Evolutionary conservation across 1,284 basidiomycete species (phyloP).

Genomic region (Papiliotrema nemorosa): DNA sequence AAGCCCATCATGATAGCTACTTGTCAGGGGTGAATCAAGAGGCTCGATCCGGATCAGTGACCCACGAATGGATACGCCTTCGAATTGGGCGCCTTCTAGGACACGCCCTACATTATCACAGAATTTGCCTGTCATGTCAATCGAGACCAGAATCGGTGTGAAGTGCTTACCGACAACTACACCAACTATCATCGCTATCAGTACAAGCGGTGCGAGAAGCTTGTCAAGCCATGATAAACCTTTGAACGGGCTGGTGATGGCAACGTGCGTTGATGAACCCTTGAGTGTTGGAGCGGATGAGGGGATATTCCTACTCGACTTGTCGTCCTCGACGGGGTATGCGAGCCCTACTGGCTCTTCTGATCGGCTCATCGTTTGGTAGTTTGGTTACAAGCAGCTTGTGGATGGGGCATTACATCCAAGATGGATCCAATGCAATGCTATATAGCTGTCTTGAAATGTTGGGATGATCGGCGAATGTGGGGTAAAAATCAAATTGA

Average conservation of each 20-base stretch:
- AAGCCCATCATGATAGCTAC: conserved; percentile 71
- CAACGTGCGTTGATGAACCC: not conserved
- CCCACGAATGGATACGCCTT: conserved; percentile 48
- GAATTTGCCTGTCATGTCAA: conserved; percentile 54
- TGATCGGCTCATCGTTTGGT: too few relatives aligned
- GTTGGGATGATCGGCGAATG: too few relatives aligned
- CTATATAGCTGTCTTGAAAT: too few relatives aligned
- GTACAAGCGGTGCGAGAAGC: conserved; percentile 66
- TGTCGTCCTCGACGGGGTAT: too few relatives aligned
- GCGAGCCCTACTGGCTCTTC: too few relatives aligned
- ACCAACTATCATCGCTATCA: conserved; percentile 74
- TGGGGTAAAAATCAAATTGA: too few relatives aligned
- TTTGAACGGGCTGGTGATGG: not conserved
- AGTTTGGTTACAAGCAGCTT: too few relatives aligned
- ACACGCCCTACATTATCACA: conserved; percentile 24
- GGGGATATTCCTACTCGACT: too few relatives aligned
- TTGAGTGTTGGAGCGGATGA: too few relatives aligned
- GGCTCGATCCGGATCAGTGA: not conserved
- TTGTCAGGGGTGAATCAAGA: not conserved
- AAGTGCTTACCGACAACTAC: conserved; percentile 56
- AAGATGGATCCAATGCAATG: too few relatives aligned
- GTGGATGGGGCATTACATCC: too few relatives aligned
- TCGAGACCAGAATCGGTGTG: not conserved
- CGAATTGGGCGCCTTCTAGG: conserved; percentile 27
- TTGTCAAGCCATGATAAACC: conserved; percentile 58